Percentiles rank a stretch among this genome's conserved stretches.
These are phyloP conservation scores for Leishmania braziliensis DNA, from an alignment of 208 protist species.

Conservation along the genomic window DNA sequence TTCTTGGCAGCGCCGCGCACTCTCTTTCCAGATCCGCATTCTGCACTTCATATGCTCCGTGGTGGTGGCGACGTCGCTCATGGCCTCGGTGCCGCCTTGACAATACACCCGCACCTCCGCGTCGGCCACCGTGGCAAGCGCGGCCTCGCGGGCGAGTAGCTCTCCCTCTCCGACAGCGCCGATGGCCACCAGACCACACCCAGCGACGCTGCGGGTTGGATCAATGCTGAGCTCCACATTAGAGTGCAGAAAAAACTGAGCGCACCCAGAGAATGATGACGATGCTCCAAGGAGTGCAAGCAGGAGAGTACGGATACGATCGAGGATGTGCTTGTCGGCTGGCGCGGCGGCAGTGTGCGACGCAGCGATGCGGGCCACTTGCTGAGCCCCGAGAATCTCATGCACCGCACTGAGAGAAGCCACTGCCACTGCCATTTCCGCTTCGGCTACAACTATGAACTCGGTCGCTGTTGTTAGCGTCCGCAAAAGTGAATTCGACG, in stretches of 20 bases:
- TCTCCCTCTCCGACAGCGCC: conserved; percentile 38
- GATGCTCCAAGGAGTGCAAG: conserved; percentile 1
- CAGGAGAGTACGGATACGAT: conserved; percentile 11
- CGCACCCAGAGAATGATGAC: not conserved
- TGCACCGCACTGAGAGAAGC: not conserved
- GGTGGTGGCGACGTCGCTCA: not conserved
- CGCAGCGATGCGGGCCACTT: conserved; percentile 1
- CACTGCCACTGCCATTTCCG: not conserved
- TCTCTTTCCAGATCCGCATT: not conserved
- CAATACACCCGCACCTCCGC: not conserved
- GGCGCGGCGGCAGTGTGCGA: conserved; percentile 5
- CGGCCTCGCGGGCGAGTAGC: conserved; percentile 38
- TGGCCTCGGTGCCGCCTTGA: not conserved
- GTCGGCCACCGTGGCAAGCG: not conserved
- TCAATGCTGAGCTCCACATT: conserved; percentile 38
- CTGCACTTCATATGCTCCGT: not conserved
- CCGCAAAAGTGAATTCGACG: conserved; percentile 1
- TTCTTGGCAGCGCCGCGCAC: not conserved
- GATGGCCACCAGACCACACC: conserved; percentile 44
- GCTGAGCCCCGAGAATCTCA: conserved; percentile 4
- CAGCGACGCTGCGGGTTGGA: conserved; percentile 30
- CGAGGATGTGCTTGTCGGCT: not conserved
- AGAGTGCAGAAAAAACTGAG: conserved; percentile 25
- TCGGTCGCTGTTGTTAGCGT: conserved; percentile 2
- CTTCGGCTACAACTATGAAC: not conserved